Conservation (phyloP, 1,139 yeast species). For the Diutina neorugosa region DNA sequence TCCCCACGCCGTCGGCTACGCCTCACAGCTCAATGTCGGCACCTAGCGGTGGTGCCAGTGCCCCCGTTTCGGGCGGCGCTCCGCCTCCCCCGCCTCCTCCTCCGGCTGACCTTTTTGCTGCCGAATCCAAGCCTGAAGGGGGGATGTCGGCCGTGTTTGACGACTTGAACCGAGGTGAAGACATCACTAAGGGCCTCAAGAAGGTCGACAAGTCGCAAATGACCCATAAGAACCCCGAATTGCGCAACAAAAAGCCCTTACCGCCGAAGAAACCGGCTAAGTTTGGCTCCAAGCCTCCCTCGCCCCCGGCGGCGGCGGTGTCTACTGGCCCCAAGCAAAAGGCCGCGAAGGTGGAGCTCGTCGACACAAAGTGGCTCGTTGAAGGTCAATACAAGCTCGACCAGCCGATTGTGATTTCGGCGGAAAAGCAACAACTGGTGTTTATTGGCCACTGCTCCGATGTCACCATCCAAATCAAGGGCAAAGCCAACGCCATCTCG, state of each 20-base stretch:
- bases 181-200: constrained; percentile 72
- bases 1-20: background rate
- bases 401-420: constrained; percentile 54
- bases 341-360: constrained; percentile 66
- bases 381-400: constrained; percentile 28
- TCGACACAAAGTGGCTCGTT: constrained; percentile 76
- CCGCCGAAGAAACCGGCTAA: constrained; percentile 50
- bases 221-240: constrained; percentile 87
- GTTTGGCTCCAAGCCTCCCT: constrained; percentile 11
- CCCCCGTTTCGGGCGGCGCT: constrained; percentile 19
- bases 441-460: constrained; percentile 75
- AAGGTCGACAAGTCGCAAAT: constrained; percentile 89
- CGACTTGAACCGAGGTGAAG: constrained; percentile 79
- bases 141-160: constrained; percentile 85
- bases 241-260: constrained; percentile 39
- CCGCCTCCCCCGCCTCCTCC: constrained; percentile 61
- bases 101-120: constrained; percentile 46
- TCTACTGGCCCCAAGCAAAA: constrained; percentile 31
- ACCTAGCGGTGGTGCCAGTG: constrained; percentile 7
- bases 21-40: background rate
- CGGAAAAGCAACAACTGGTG: constrained; percentile 77
- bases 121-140: constrained; percentile 23
- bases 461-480: constrained; percentile 69
- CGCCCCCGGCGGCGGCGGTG: constrained; percentile 9
- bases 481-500: constrained; percentile 85